Base-by-base conservation (phyloP, 2,329 filamentous ascomycete genomes). In the Arthrobotrys musiformis region DNA sequence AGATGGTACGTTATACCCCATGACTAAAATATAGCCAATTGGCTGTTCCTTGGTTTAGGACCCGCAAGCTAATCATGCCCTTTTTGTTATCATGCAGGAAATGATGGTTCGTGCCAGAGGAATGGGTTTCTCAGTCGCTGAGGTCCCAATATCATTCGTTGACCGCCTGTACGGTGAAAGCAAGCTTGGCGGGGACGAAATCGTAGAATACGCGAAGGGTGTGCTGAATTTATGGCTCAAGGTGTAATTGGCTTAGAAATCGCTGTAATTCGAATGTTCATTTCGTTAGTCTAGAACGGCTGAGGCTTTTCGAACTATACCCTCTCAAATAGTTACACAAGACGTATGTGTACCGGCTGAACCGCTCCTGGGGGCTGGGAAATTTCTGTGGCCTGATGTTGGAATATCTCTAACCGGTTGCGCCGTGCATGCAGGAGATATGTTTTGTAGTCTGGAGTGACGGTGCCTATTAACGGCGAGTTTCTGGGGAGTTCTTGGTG, bases 81-180 rank as follows among this genome's bases (percentile, higher is more conserved):
- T n/a, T n/a, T n/a, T n/a, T n/a, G n/a, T n/a, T 30, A 30, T 44
- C 30, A 9, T 33, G 33, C 30, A 74, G 67, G 94, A 97, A 88
- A 92, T 99, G 90, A 98, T 97, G 91, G 94, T 98, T 7, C 88
- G 94, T 78, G 95, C 95, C 35, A 97, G 97, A 89, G 92, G 92
- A 15, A 94, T 97, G 92, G 94, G 95, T 0, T 97, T 89, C 86
- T 92, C 90, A 40, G 94, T 99, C 33, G 93, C 92, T 15, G 95
- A 99, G 87, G 94, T 97, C 78, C 95, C 95, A 11, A 99, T 99
- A 80, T 92, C 89, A 24, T 99, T 99, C 84, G 95, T 98, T 44
- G 96, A 99, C 84, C 90, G 95, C 70, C 85, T 99, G 54, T 99
- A 97, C 83, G 95, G 95, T 33, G 94, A 97, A 86, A 93, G 91